Evolutionary conservation across 441 rosid species (phyloP).

Genomic region (Syzygium malaccense): DNA sequence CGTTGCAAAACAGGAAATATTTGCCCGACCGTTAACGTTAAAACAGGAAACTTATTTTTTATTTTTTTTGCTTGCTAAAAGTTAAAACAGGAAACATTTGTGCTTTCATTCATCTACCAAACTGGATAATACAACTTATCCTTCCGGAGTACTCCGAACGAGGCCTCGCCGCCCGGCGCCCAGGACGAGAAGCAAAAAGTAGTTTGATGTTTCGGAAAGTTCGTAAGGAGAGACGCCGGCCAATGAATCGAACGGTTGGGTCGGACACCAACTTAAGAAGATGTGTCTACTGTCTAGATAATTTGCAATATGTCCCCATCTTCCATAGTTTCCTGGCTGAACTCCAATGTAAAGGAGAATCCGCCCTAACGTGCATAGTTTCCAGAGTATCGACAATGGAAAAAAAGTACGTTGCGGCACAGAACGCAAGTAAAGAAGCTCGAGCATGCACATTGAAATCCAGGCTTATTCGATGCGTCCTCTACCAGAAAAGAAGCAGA

Average conservation of each 20-base stretch:
- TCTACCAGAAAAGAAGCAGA: not conserved
- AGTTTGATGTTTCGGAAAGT: not conserved
- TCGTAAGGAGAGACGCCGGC: not conserved
- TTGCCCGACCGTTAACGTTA: too few species aligned
- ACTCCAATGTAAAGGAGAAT: too few species aligned
- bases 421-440: not conserved
- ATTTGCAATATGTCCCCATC: too few species aligned
- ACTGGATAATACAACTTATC: not conserved
- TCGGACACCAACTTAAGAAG: not conserved
- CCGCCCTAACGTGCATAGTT: not conserved
- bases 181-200: not conserved
- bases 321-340: too few species aligned
- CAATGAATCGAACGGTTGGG: not conserved
- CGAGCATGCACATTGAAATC: not conserved
- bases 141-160: not conserved
- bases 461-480: not conserved
- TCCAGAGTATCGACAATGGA: not conserved
- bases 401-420: not conserved
- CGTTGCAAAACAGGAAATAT: too few species aligned
- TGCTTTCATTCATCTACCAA: not conserved
- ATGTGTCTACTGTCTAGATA: too few species aligned
- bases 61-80: too few species aligned
- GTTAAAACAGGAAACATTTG: too few species aligned
- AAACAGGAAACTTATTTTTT: too few species aligned
- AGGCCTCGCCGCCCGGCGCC: not conserved